Evolutionary conservation across 768 basidiomycete species (phyloP), one percentile per base, ranked within the genome.

Genomic region (Lactifluus echinatus): DNA sequence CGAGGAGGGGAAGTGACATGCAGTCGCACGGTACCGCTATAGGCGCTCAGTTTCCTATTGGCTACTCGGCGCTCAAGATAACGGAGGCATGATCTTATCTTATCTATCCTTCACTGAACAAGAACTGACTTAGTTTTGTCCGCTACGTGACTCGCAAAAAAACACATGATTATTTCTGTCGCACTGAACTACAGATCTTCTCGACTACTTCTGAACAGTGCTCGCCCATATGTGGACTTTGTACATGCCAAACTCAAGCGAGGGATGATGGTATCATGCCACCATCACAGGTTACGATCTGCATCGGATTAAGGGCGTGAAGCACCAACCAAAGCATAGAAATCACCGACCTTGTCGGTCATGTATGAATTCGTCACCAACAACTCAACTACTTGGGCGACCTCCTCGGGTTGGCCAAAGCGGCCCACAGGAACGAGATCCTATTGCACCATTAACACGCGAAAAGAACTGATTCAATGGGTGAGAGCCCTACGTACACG

Each of bases 301-400:
- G 53, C 17, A 43, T 4, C 21, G n/a, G 12, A 21, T 28, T 8
- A 8, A 21, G 15, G 14, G 7, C 2, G 26, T 33, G 34, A 44
- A 24, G 21, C 8, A 34, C 29, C 50, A 8, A 29, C 15, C 2
- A 26, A 28, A 34, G 26, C n/a, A 19, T 7, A 24, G 19, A 24
- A 46, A 15, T 4, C 42, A 15, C 50, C n/a, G 23, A 76, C 79
- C 74, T 81, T 81, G 68, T 81, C 79, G 19, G 79, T 80, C 75
- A 81, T 77, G 49, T 81, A 82, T 14, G 68, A 71, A 63, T 81
- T 82, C 3, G 69, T 72, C 4, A 74, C 76, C 3, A 80, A 69
- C 65, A 78, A 67, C 60, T 77, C 74, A 10, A 80, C 77, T n/a
- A 79, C 68, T 23, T 74, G 74, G 2, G 79, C 75, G 29, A 82